phyloP scores from a whole-genome alignment of 169 alveolate genomes.

The Plasmodium gonderi region DNA sequence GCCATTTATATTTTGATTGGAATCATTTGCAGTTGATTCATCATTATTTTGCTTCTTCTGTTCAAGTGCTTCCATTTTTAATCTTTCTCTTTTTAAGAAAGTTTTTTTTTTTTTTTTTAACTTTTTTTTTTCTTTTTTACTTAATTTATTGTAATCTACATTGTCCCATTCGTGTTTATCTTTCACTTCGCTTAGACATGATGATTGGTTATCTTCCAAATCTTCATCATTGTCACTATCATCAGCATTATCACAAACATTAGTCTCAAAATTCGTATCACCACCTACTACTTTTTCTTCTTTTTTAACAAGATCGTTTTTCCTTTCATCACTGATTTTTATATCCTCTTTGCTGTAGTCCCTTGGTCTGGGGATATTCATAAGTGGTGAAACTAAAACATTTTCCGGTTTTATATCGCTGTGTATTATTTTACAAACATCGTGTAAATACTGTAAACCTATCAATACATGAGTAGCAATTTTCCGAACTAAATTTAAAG shows the following conservation, averaged over 20 bases:
- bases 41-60: neutral
- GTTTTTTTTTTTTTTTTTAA: constrained; percentile 47
- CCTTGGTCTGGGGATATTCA: constrained; percentile 27
- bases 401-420: constrained; percentile 99
- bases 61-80: constrained; percentile 16
- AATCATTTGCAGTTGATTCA: neutral
- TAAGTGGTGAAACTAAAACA: constrained; percentile 87
- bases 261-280: neutral
- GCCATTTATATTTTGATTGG: neutral
- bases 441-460: constrained; percentile 98
- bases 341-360: constrained; percentile 26
- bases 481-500: constrained; percentile 94
- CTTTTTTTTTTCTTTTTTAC: constrained; percentile 35
- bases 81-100: constrained; percentile 33
- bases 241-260: neutral
- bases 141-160: constrained; percentile 29
- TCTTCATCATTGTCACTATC: neutral
- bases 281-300: neutral
- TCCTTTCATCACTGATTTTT: neutral
- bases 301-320: neutral
- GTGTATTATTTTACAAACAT: constrained; percentile 97
- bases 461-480: constrained; percentile 96
- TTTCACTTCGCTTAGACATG: constrained; percentile 9
- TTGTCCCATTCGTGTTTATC: constrained; percentile 23
- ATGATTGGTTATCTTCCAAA: constrained; percentile 37